Evolutionary conservation across 2,329 filamentous ascomycete species (phyloP).

Genomic region (Trichoderma cornu-damae): DNA sequence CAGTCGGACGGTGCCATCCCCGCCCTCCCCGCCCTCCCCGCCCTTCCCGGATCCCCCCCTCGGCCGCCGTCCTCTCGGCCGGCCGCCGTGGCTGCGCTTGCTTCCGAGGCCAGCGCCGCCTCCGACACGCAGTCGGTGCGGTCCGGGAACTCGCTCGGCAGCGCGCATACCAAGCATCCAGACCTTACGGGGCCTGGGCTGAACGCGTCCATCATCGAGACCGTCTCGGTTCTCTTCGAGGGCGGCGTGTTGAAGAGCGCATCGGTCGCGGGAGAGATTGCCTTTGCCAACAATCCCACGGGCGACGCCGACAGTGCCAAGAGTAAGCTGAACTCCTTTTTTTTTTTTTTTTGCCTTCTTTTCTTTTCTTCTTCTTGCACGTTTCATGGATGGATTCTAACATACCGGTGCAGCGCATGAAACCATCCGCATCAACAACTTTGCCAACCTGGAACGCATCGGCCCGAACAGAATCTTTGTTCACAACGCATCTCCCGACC

Average conservation of each 20-base stretch:
- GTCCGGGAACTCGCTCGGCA: conserved; percentile 74
- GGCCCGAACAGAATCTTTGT: conserved; percentile 92
- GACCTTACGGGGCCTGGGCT: conserved; percentile 76
- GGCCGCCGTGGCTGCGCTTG: conserved; percentile 49
- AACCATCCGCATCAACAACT: conserved; percentile 80
- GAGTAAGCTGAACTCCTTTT: conserved; percentile 38
- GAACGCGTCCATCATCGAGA: conserved; percentile 86
- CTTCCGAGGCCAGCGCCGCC: conserved; percentile 57
- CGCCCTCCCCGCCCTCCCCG: conserved; percentile 24
- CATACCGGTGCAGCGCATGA: conserved; percentile 45
- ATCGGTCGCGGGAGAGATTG: conserved; percentile 81
- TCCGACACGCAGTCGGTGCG: conserved; percentile 91
- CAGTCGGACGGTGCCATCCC: conserved; percentile 29
- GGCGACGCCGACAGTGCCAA: conserved; percentile 39
- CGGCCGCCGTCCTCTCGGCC: conserved; percentile 30
- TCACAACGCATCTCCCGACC: conserved; percentile 57
- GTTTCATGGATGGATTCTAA: background rate
- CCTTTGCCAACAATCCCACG: conserved; percentile 68
- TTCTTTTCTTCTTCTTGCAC: background rate
- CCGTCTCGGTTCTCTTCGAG: conserved; percentile 79
- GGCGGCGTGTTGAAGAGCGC: conserved; percentile 65
- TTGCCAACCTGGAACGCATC: conserved; percentile 80
- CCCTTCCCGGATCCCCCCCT: conserved; percentile 21
- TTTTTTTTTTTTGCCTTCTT: background rate
- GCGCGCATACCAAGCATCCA: conserved; percentile 69